phyloP scores from a whole-genome alignment of 2,329 filamentous ascomycete genomes.

The Colletotrichum simmondsii region DNA sequence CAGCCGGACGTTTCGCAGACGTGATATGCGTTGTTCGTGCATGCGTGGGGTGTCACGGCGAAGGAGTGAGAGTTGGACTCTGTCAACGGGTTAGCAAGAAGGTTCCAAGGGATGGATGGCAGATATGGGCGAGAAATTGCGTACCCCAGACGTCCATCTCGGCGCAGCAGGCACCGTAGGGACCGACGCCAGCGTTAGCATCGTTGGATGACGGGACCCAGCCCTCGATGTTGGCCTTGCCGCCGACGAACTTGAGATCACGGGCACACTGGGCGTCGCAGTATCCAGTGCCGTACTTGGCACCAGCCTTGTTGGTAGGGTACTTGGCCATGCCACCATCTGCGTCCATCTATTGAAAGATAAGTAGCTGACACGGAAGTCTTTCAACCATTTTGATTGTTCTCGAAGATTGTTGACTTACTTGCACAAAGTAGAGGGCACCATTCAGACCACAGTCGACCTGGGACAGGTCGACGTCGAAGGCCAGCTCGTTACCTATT shows the following conservation, averaged over 20 bases:
- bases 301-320: conserved; percentile 54
- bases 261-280: conserved; percentile 60
- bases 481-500: conserved; percentile 68
- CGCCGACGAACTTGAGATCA: conserved; percentile 61
- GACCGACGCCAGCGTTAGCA: conserved; percentile 59
- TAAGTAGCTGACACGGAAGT: not conserved
- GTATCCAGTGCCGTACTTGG: conserved; percentile 67
- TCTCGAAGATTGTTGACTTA: conserved; percentile 36
- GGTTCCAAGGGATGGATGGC: not conserved
- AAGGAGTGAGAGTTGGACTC: conserved; percentile 66
- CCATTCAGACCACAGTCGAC: conserved; percentile 75
- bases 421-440: conserved; percentile 67
- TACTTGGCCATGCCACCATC: conserved; percentile 60
- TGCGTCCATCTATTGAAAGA: conserved; percentile 54
- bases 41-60: conserved; percentile 68
- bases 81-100: not conserved
- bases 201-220: conserved; percentile 62
- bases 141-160: conserved; percentile 72
- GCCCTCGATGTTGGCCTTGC: conserved; percentile 53
- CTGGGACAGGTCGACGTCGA: conserved; percentile 73
- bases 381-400: not conserved
- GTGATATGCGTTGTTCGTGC: conserved; percentile 54
- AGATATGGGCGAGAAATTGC: not conserved
- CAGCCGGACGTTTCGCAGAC: conserved; percentile 49
- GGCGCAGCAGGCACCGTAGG: conserved; percentile 63